Percentiles rank a stretch among this genome's conserved stretches.
These are phyloP conservation scores for Leccinum imitatum DNA, from an alignment of 768 basidiomycete species.

Conservation along the genomic window DNA sequence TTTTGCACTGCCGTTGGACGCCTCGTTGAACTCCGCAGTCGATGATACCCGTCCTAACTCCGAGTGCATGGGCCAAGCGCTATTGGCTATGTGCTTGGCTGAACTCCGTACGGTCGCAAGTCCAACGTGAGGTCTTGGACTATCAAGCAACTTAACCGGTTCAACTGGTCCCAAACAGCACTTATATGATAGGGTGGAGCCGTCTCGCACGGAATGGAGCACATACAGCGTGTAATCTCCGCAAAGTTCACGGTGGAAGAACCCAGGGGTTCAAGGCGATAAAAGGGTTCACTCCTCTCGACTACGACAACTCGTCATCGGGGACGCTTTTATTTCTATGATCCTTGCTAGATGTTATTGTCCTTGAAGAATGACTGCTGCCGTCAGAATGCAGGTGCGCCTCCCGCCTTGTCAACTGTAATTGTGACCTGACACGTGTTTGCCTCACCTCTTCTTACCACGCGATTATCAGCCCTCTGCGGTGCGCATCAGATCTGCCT, in stretches of 20 bases:
- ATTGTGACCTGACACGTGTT: constrained; percentile 29
- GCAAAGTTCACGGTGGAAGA: constrained; percentile 4
- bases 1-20: background rate
- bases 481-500: constrained; percentile 33
- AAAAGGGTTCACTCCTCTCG: background rate
- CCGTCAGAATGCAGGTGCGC: constrained; percentile 13
- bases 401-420: constrained; percentile 8
- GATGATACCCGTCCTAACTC: background rate
- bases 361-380: background rate
- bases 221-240: constrained; percentile 21
- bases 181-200: background rate
- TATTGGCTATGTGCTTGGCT: background rate
- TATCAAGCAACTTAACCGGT: background rate
- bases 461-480: constrained; percentile 36
- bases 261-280: background rate
- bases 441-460: constrained; percentile 29
- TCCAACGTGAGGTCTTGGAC: constrained; percentile 7
- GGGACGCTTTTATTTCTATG: constrained; percentile 2
- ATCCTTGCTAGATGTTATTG: constrained; percentile 17
- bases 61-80: background rate
- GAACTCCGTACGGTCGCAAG: background rate
- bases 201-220: constrained; percentile 11
- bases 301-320: constrained; percentile 5
- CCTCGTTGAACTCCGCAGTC: constrained; percentile 2
- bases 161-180: constrained; percentile 1